A percentile compares a stretch with the other conserved stretches of the same genome.
Evolutionary conservation across 2,329 filamentous ascomycete genomes (phyloP).

Genomic region (Fusarium palustre): DNA sequence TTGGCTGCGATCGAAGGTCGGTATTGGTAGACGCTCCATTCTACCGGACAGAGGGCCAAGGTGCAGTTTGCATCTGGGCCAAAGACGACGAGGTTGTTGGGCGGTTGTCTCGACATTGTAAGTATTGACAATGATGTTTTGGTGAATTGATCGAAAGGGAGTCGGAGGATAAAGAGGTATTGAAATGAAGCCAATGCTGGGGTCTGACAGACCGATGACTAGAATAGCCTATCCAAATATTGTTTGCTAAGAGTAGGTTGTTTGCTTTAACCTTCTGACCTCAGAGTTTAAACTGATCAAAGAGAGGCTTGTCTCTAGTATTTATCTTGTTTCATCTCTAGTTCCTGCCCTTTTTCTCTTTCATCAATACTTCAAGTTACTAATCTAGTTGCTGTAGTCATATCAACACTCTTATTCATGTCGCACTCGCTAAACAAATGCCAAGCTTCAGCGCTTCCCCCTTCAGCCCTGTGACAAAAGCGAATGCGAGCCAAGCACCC

Average conservation of each 20-base stretch:
- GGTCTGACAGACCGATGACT: neutral
- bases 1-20: conserved; percentile 59
- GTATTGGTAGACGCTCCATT: conserved; percentile 61
- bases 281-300: neutral
- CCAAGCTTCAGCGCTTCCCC: conserved; percentile 6
- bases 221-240: neutral
- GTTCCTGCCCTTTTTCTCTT: neutral
- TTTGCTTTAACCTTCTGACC: conserved; percentile 3
- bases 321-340: no score
- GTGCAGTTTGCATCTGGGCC: conserved; percentile 64
- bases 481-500: conserved; percentile 23
- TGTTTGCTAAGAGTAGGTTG: neutral
- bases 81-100: conserved; percentile 50
- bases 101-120: conserved; percentile 29
- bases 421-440: conserved; percentile 28
- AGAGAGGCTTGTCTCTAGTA: neutral
- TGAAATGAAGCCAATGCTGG: neutral
- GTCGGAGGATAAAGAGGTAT: neutral
- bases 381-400: neutral
- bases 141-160: neutral
- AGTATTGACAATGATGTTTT: neutral
- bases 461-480: conserved; percentile 29
- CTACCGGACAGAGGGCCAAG: conserved; percentile 59
- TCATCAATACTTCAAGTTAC: neutral
- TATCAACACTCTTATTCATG: neutral